Conservation (phyloP, 768 basidiomycete genomes). For the Cantharellus cinnabarinus region DNA sequence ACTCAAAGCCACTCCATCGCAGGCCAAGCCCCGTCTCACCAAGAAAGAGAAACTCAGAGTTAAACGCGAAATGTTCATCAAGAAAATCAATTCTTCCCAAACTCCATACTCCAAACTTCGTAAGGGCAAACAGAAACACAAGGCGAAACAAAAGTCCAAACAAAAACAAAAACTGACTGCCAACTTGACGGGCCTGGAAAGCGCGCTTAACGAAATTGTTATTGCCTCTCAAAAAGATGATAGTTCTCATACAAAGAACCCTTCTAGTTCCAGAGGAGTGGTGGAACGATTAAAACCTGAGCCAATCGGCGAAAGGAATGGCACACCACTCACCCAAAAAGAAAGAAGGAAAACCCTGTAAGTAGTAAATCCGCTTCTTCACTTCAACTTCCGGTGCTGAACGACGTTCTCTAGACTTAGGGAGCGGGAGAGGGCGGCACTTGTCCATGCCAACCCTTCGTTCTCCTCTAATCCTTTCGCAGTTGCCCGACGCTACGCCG, state of each 20-base stretch:
- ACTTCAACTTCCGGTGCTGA: too few species aligned
- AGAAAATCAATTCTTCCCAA: slow-evolving; percentile 21
- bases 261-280: not conserved
- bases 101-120: slow-evolving; percentile 55
- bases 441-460: slow-evolving; percentile 43
- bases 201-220: not conserved
- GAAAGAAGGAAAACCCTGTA: slow-evolving; percentile 55
- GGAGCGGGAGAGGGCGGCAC: slow-evolving; percentile 48
- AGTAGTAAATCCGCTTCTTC: slow-evolving; percentile 12
- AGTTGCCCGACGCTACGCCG: slow-evolving; percentile 58
- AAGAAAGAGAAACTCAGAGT: slow-evolving; percentile 51
- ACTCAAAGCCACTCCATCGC: not conserved
- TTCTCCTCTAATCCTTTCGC: slow-evolving; percentile 53
- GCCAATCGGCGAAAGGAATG: slow-evolving; percentile 49
- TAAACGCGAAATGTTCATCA: slow-evolving; percentile 47
- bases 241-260: slow-evolving; percentile 1
- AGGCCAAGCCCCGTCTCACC: slow-evolving; percentile 21
- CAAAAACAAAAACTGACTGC: slow-evolving; percentile 22
- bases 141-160: slow-evolving; percentile 41
- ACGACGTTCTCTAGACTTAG: slow-evolving; percentile 21
- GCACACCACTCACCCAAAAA: slow-evolving; percentile 32
- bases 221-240: not conserved
- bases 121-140: slow-evolving; percentile 46
- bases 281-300: slow-evolving; percentile 13
- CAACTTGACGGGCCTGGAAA: slow-evolving; percentile 20